Percentiles rank a stretch among this genome's conserved stretches.
These are phyloP conservation scores for Eucalyptus cloeziana DNA, from an alignment of 345 rosid species.

Conservation along the genomic window DNA sequence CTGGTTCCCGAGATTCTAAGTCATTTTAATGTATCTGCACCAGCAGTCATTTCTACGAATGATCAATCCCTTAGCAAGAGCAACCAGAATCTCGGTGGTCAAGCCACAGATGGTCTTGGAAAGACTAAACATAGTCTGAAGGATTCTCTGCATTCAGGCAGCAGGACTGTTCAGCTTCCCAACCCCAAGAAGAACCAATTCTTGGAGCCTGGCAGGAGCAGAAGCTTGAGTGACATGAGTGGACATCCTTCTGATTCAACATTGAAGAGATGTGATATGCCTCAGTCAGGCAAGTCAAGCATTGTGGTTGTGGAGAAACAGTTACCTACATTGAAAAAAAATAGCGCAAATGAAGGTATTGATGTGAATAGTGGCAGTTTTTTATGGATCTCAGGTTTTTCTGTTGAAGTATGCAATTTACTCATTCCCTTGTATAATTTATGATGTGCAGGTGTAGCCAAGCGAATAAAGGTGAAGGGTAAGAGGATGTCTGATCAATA, in stretches of 20 bases:
- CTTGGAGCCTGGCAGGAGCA: slow-evolving; percentile 16
- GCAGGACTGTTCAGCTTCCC: slow-evolving; percentile 2
- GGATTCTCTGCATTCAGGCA: slow-evolving; percentile 8
- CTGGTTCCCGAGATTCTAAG: background rate
- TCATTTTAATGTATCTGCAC: slow-evolving; percentile 9
- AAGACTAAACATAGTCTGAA: slow-evolving; percentile 14
- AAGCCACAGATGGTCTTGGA: slow-evolving; percentile 1
- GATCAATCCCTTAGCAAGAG: slow-evolving; percentile 5
- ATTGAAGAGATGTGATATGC: slow-evolving; percentile 1
- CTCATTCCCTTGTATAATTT: background rate
- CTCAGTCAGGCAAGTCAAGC: slow-evolving; percentile 1
- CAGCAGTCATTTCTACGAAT: slow-evolving; percentile 2
- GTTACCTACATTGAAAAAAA: background rate
- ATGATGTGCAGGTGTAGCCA: slow-evolving; percentile 15
- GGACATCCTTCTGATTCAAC: slow-evolving; percentile 13
- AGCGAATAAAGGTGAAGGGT: slow-evolving; percentile 21
- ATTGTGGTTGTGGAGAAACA: background rate
- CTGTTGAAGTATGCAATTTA: background rate
- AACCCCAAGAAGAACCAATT: slow-evolving; percentile 14
- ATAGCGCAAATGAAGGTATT: slow-evolving; percentile 11
- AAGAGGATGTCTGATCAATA: slow-evolving; percentile 27
- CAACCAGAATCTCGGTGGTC: background rate
- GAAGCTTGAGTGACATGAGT: slow-evolving; percentile 19
- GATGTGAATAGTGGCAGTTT: background rate
- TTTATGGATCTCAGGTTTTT: background rate